A percentile compares a stretch with the other conserved stretches of the same genome.
Evolutionary conservation across 208 protist species (phyloP).

Genomic region (Acanthamoeba culbertsoni): DNA sequence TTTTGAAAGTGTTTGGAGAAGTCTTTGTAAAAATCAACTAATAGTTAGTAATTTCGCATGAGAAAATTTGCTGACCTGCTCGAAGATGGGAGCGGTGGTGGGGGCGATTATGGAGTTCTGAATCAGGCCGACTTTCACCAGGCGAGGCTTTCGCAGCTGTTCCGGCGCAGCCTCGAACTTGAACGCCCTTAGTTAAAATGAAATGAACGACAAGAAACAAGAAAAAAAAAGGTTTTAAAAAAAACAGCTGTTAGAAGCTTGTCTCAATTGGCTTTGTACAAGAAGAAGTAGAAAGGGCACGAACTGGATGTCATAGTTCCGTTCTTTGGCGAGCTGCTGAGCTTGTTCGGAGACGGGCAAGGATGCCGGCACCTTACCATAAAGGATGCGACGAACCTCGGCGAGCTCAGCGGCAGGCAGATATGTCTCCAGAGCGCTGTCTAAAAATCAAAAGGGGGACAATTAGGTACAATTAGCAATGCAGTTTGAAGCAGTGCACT

Average conservation of each 20-base stretch:
- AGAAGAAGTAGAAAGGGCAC: neutral
- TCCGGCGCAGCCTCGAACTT: slow-evolving; percentile 6
- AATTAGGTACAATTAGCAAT: neutral
- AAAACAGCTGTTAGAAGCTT: no score
- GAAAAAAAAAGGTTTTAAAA: neutral
- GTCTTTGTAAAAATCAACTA: neutral
- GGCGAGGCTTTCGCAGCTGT: slow-evolving; percentile 65
- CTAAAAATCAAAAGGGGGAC: neutral
- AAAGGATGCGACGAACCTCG: slow-evolving; percentile 58
- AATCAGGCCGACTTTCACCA: slow-evolving; percentile 85
- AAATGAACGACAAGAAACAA: neutral
- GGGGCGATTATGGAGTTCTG: slow-evolving; percentile 84
- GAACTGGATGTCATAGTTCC: neutral
- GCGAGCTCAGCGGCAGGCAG: slow-evolving; percentile 31
- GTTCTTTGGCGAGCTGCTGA: neutral
- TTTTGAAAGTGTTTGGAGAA: neutral
- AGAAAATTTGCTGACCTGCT: slow-evolving; percentile 75
- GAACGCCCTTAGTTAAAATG: neutral
- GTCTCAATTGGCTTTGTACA: no score
- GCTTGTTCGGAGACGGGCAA: neutral
- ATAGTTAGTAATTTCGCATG: neutral
- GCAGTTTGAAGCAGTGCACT: neutral
- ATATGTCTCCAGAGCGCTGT: slow-evolving; percentile 26
- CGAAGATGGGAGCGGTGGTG: slow-evolving; percentile 81
- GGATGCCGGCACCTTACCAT: slow-evolving; percentile 41